Conservation (phyloP, 352 stramenopile species). For the Phytophthora brassicae region DNA sequence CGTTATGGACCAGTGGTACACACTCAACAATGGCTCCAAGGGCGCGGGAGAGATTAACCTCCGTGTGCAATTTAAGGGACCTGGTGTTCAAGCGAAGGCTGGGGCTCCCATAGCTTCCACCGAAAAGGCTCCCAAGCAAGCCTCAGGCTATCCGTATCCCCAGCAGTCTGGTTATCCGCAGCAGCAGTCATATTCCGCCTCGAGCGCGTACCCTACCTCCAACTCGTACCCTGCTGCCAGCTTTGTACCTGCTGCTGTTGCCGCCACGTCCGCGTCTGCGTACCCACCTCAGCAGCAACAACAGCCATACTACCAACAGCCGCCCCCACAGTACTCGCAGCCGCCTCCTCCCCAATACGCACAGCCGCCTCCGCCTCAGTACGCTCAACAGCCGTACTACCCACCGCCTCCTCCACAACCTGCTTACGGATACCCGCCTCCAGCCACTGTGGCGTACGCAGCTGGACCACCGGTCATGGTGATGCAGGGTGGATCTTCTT, state of each 20-base stretch:
- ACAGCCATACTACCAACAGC: constrained; percentile 45
- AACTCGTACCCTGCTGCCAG: constrained; percentile 5
- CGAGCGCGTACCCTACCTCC: constrained; percentile 11
- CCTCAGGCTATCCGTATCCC: constrained; percentile 36
- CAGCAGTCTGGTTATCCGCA: too few relatives aligned
- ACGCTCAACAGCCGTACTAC: constrained; percentile 43
- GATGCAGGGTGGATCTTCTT: constrained; percentile 20
- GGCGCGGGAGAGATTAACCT: constrained; percentile 80
- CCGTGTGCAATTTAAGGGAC: constrained; percentile 64
- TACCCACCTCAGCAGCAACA: constrained; percentile 33
- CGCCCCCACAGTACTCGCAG: constrained; percentile 33
- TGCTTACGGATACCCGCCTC: constrained; percentile 32
- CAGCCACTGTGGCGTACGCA: constrained; percentile 35
- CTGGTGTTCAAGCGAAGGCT: constrained; percentile 18
- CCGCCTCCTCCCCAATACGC: constrained; percentile 32
- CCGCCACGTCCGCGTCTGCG: constrained; percentile 18
- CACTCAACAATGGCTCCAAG: constrained; percentile 66
- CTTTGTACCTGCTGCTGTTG: constrained; percentile 15
- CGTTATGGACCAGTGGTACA: constrained; percentile 81
- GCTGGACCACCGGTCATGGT: constrained; percentile 37
- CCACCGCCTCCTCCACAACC: constrained; percentile 25
- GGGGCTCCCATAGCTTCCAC: constrained; percentile 14
- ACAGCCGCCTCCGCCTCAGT: constrained; percentile 31
- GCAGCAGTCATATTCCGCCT: constrained; percentile 24
- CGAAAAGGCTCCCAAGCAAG: constrained; percentile 28